Percentiles rank a stretch among this genome's conserved stretches.
Evolutionary conservation across 2,329 filamentous ascomycete genomes (phyloP).

Genomic region (Sclerotinia minor): DNA sequence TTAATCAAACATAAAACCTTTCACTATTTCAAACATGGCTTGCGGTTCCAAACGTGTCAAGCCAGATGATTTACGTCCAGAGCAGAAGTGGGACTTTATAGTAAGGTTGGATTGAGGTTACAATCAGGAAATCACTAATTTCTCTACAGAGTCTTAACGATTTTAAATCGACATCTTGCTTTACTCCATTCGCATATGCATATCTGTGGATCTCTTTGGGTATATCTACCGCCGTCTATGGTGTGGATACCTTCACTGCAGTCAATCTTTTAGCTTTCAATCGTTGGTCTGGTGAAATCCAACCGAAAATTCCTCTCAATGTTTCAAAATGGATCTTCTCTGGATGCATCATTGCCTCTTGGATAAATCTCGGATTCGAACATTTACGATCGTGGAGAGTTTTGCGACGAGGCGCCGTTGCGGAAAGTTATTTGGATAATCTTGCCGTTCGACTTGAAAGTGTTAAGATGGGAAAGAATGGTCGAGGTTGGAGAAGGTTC

Average conservation of each 20-base stretch:
- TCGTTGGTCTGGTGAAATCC: conserved; percentile 81
- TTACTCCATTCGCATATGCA: conserved; percentile 74
- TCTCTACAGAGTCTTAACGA: conserved; percentile 60
- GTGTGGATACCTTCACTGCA: conserved; percentile 88
- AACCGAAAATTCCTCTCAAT: conserved; percentile 73
- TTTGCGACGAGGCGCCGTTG: conserved; percentile 81
- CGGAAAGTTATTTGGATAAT: conserved; percentile 87
- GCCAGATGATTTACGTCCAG: conserved; percentile 66
- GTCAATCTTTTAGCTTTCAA: conserved; percentile 88
- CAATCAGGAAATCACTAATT: conserved; percentile 22
- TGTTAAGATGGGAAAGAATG: conserved; percentile 66
- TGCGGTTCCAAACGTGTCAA: conserved; percentile 63
- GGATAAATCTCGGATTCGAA: conserved; percentile 77
- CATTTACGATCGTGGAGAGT: conserved; percentile 77
- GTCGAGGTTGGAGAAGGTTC: conserved; percentile 82
- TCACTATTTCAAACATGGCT: conserved; percentile 55
- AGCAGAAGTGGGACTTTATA: conserved; percentile 95
- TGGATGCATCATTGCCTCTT: conserved; percentile 86
- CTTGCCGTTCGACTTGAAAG: conserved; percentile 83
- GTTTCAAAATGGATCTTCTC: conserved; percentile 95
- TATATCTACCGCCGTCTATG: conserved; percentile 81
- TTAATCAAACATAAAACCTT: conserved; percentile 22
- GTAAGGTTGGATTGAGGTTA: conserved; percentile 51
- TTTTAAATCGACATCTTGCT: conserved; percentile 81
- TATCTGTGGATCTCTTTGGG: conserved; percentile 81